Conservation (phyloP, 2,329 filamentous ascomycete genomes). For the Juglanconis oblonga region DNA sequence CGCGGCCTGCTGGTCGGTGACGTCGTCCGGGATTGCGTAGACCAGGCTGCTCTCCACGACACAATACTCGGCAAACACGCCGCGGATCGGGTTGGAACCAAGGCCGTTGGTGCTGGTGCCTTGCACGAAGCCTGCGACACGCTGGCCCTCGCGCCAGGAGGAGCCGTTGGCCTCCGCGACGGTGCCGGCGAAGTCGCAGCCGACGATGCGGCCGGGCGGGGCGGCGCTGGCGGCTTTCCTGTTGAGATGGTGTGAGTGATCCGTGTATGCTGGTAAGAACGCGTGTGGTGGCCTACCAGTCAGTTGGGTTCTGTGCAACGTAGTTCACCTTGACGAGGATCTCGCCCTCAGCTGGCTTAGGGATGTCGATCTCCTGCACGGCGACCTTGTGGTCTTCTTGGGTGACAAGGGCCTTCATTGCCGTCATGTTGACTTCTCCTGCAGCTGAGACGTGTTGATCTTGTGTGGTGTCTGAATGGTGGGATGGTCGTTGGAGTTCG, state of each 20-base stretch:
- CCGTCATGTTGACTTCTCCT: slow-evolving; percentile 3
- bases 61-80: slow-evolving; percentile 29
- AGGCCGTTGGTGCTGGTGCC: slow-evolving; percentile 23
- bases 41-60: slow-evolving; percentile 26
- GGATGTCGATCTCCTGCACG: slow-evolving; percentile 28
- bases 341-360: slow-evolving; percentile 28
- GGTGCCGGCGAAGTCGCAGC: slow-evolving; percentile 34
- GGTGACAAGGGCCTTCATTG: slow-evolving; percentile 37
- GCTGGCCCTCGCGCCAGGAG: slow-evolving; percentile 28
- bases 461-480: not conserved
- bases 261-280: not conserved
- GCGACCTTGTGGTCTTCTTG: slow-evolving; percentile 26
- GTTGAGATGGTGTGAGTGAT: not conserved
- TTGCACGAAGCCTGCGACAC: slow-evolving; percentile 32
- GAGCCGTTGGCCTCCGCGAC: slow-evolving; percentile 29
- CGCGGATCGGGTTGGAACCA: slow-evolving; percentile 18
- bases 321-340: slow-evolving; percentile 32
- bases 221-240: slow-evolving; percentile 22
- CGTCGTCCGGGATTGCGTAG: slow-evolving; percentile 26
- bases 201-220: slow-evolving; percentile 26
- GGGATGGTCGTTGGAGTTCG: not conserved
- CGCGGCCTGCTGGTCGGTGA: slow-evolving; percentile 27
- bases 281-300: slow-evolving; percentile 23
- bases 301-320: slow-evolving; percentile 33
- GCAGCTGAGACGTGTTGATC: not conserved